Conservation (phyloP, 2,329 filamentous ascomycete species). For the Penicillium digitatum region DNA sequence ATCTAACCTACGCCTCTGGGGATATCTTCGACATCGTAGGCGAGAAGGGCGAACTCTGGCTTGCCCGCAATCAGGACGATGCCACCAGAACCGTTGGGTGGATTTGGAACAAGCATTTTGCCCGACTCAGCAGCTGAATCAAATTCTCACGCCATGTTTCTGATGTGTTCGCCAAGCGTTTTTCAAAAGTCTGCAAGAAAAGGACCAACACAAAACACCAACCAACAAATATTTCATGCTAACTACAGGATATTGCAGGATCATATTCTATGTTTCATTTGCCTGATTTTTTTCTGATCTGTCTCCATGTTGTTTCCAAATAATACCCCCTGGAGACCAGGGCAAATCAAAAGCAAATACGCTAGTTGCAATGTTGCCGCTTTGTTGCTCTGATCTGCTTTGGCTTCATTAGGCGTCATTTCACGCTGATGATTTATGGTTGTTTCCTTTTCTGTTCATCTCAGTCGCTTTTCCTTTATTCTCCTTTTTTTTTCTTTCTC, state of each 20-base stretch:
- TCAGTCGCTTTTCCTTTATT: neutral
- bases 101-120: constrained; percentile 99
- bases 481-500: neutral
- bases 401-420: neutral
- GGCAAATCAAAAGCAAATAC: neutral
- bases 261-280: neutral
- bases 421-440: neutral
- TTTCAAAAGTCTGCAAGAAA: neutral
- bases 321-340: neutral
- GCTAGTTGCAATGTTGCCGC: constrained; percentile 1
- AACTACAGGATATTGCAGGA: neutral
- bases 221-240: neutral
- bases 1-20: constrained; percentile 89
- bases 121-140: constrained; percentile 44
- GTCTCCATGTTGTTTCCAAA: constrained; percentile 6
- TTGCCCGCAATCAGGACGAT: constrained; percentile 96
- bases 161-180: neutral
- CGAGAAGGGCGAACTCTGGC: constrained; percentile 95
- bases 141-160: neutral
- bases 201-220: neutral
- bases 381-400: constrained; percentile 4
- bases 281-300: neutral
- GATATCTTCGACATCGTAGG: constrained; percentile 94
- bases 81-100: constrained; percentile 73
- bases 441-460: neutral